These are phyloP conservation scores for Arctostaphylos glauca DNA, from an alignment of 148 eudicot genomes.

Conservation along the genomic window DNA sequence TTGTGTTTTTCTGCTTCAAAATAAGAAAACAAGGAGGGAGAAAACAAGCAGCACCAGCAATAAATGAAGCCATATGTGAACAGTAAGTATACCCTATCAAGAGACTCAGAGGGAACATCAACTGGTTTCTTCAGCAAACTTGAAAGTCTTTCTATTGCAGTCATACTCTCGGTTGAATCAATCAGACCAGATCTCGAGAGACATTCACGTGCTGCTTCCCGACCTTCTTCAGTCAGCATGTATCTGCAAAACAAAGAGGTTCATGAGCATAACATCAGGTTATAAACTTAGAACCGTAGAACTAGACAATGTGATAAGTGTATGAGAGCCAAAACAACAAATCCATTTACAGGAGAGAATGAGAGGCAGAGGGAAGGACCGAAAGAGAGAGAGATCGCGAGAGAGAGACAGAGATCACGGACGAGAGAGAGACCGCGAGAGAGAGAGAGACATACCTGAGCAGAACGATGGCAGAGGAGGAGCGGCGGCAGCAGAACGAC, in stretches of 20 bases:
- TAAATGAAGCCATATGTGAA: background rate
- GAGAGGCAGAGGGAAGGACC: no score
- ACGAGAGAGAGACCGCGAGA: no score
- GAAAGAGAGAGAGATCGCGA: no score
- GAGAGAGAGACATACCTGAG: no score
- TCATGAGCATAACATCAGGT: background rate
- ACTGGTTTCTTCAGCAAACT: slow-evolving; percentile 27
- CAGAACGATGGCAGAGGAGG: no score
- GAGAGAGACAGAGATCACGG: no score
- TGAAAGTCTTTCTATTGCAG: slow-evolving; percentile 17
- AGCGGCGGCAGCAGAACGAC: no score
- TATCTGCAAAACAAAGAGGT: slow-evolving; percentile 48
- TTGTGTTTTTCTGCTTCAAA: background rate
- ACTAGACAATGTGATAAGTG: background rate
- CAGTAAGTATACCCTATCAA: slow-evolving; percentile 51
- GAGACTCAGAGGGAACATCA: slow-evolving; percentile 52
- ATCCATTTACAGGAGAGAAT: background rate
- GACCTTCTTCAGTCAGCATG: slow-evolving; percentile 75
- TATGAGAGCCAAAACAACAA: background rate
- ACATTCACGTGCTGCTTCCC: slow-evolving; percentile 74
- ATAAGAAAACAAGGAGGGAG: background rate
- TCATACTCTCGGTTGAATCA: slow-evolving; percentile 34
- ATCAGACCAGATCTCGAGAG: slow-evolving; percentile 63
- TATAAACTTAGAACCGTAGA: background rate
- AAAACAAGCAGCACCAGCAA: background rate